These are phyloP conservation scores for Lactarius pseudohatsudake DNA, from an alignment of 768 basidiomycete genomes.

Conservation along the genomic window DNA sequence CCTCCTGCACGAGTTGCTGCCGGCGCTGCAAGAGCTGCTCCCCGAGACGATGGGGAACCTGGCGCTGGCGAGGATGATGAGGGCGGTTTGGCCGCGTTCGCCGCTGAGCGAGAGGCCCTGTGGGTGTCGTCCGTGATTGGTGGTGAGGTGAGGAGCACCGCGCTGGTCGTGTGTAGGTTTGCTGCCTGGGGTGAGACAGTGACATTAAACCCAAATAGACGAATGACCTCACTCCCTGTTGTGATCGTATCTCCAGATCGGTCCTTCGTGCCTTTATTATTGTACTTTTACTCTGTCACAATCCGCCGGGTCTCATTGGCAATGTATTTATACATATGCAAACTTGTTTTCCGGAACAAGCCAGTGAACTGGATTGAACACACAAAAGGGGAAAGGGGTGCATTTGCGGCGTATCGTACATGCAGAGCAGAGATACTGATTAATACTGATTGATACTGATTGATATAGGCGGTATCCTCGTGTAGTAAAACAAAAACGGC, in stretches of 20 bases:
- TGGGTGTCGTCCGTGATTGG: background rate
- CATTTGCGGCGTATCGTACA: too few species aligned
- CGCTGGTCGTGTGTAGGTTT: too few species aligned
- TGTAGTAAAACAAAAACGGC: too few species aligned
- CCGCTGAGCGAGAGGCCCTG: background rate
- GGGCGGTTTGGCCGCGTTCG: background rate
- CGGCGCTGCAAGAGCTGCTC: background rate
- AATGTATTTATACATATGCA: background rate
- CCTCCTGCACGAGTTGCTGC: background rate
- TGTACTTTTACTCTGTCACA: too few species aligned
- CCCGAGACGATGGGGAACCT: background rate
- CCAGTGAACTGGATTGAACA: too few species aligned
- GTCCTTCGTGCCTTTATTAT: background rate
- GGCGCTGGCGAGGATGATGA: background rate
- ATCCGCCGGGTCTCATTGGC: too few species aligned
- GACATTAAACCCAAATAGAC: too few species aligned
- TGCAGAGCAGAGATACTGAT: too few species aligned
- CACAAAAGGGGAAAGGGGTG: too few species aligned
- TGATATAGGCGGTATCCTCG: too few species aligned
- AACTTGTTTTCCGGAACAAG: background rate
- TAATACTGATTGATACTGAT: too few species aligned
- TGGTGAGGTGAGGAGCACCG: background rate
- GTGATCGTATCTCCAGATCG: background rate
- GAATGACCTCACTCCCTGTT: background rate
- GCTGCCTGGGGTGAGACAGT: too few species aligned